phyloP scores from a whole-genome alignment of 768 basidiomycete species.

The Termitomyces bulborhizus region DNA sequence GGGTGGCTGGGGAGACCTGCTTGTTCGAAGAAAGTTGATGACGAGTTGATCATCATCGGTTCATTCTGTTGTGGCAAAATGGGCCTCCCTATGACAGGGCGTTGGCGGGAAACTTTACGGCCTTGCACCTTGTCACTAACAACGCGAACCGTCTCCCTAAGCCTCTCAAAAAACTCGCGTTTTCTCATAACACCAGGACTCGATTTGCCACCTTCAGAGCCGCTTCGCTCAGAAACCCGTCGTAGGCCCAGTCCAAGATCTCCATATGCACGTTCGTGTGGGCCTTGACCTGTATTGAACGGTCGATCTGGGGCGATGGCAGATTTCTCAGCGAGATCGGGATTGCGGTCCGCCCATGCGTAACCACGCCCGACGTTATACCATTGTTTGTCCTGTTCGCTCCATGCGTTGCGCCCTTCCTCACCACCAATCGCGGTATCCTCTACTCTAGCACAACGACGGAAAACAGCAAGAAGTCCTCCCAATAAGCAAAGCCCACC shows the following conservation, averaged over 20 bases:
- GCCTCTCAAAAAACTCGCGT: constrained; percentile 57
- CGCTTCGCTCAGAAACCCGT: constrained; percentile 40
- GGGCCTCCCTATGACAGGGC: constrained; percentile 58
- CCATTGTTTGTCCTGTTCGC: constrained; percentile 63
- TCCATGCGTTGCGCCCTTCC: constrained; percentile 51
- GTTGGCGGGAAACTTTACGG: constrained; percentile 26
- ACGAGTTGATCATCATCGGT: constrained; percentile 22
- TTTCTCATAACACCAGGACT: constrained; percentile 64
- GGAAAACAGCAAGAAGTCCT: constrained; percentile 46
- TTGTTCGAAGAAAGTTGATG: constrained; percentile 37
- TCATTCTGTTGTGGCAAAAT: constrained; percentile 25
- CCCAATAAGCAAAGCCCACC: constrained; percentile 54
- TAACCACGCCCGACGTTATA: constrained; percentile 42
- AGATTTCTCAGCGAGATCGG: constrained; percentile 11
- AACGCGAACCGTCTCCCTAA: constrained; percentile 57
- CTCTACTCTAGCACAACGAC: constrained; percentile 49
- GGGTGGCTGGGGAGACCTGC: constrained; percentile 30
- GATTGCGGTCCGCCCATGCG: constrained; percentile 15
- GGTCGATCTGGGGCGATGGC: constrained; percentile 10
- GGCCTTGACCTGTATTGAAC: constrained; percentile 11
- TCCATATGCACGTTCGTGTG: constrained; percentile 19
- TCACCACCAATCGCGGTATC: constrained; percentile 59
- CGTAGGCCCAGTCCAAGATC: constrained; percentile 42
- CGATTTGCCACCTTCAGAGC: constrained; percentile 23
- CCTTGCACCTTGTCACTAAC: constrained; percentile 54